Conservation (phyloP, 2,329 filamentous ascomycete species). For the Aureobasidium melanogenum region DNA sequence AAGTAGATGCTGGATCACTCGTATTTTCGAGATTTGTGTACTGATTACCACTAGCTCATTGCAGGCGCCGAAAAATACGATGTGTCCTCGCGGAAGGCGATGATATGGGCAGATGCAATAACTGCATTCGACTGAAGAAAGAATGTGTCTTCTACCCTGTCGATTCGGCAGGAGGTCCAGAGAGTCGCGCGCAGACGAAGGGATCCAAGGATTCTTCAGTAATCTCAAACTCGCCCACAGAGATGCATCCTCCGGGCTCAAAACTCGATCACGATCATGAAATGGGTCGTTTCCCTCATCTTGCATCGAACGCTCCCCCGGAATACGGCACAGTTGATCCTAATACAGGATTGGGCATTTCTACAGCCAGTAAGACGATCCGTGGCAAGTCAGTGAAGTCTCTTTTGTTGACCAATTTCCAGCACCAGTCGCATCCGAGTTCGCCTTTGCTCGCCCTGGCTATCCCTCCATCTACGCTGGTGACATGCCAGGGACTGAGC, state of each 20-base stretch:
- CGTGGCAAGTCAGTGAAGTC: no score
- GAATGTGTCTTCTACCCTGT: conserved; percentile 90
- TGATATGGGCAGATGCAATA: conserved; percentile 68
- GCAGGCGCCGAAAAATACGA: conserved; percentile 85
- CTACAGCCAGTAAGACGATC: not conserved
- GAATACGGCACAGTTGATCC: conserved; percentile 16
- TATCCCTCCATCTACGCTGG: not conserved
- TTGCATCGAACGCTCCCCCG: conserved; percentile 18
- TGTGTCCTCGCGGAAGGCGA: conserved; percentile 72
- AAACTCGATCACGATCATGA: conserved; percentile 12
- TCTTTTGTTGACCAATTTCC: not conserved
- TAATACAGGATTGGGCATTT: conserved; percentile 11
- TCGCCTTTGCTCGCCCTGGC: not conserved
- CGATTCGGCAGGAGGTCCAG: conserved; percentile 56
- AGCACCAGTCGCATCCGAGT: conserved; percentile 4
- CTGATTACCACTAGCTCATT: conserved; percentile 57
- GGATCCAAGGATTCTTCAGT: conserved; percentile 15
- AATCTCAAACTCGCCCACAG: conserved; percentile 15
- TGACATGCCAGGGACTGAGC: conserved; percentile 1
- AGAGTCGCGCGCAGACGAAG: conserved; percentile 36
- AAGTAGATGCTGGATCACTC: conserved; percentile 37
- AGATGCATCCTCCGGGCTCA: conserved; percentile 1
- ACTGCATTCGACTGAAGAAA: conserved; percentile 90
- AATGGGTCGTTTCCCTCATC: conserved; percentile 15
- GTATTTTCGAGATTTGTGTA: not conserved